phyloP scores from a whole-genome alignment of 805 yeast genomes.

The Nakazawaea ernobii region DNA sequence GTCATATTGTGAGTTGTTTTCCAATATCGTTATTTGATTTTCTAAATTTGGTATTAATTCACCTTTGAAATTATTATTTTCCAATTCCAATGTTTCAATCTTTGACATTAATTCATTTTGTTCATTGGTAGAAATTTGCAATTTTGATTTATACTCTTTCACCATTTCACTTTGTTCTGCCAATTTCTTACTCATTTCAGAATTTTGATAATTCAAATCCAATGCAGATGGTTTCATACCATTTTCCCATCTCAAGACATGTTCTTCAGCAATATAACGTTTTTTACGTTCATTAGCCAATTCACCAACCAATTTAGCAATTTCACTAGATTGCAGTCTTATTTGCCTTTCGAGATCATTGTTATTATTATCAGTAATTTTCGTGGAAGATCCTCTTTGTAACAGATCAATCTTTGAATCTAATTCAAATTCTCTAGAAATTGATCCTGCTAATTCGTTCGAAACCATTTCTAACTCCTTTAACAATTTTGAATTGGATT shows the following conservation, averaged over 20 bases:
- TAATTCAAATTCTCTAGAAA: slow-evolving; percentile 59
- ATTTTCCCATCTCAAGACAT: slow-evolving; percentile 49
- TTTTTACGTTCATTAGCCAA: slow-evolving; percentile 60
- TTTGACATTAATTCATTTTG: slow-evolving; percentile 32
- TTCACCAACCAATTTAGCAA: slow-evolving; percentile 49
- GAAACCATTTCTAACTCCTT: slow-evolving; percentile 65
- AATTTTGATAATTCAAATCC: slow-evolving; percentile 51
- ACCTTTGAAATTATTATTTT: slow-evolving; percentile 36
- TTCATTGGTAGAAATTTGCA: slow-evolving; percentile 32
- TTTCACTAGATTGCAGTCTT: slow-evolving; percentile 33
- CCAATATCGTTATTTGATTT: slow-evolving; percentile 31
- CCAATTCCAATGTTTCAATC: slow-evolving; percentile 32
- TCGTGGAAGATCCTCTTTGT: background rate
- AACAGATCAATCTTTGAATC: slow-evolving; percentile 35
- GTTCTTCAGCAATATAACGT: slow-evolving; percentile 68
- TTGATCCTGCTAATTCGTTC: slow-evolving; percentile 66
- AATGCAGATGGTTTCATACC: slow-evolving; percentile 48
- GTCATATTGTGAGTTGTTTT: slow-evolving; percentile 19
- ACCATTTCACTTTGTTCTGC: slow-evolving; percentile 42
- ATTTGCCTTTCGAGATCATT: slow-evolving; percentile 20
- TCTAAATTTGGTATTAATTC: slow-evolving; percentile 41
- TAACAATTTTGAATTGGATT: slow-evolving; percentile 51
- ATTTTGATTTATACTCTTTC: slow-evolving; percentile 39
- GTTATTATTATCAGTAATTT: background rate
- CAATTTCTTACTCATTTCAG: slow-evolving; percentile 43